phyloP scores from a whole-genome alignment of 1,284 basidiomycete genomes.

The Sphaerobolus stellatus region DNA sequence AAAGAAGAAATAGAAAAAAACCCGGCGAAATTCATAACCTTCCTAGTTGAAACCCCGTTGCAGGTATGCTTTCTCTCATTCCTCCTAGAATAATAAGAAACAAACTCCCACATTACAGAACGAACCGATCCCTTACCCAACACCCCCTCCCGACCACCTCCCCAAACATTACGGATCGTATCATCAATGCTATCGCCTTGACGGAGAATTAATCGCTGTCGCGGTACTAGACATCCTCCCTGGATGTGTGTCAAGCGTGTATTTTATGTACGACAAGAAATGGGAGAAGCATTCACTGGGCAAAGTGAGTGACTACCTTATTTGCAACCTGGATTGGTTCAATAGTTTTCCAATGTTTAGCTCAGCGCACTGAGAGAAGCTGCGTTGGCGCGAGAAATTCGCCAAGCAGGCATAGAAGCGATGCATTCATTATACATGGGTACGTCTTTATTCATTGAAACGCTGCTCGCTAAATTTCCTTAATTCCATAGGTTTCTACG shows the following conservation, averaged over 20 bases:
- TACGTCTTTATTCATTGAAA: slow-evolving; percentile 33
- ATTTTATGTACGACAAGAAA: slow-evolving; percentile 88
- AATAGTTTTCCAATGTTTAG: slow-evolving; percentile 35
- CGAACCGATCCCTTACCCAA: slow-evolving; percentile 58
- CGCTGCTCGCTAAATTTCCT: not conserved
- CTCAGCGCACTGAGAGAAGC: slow-evolving; percentile 82
- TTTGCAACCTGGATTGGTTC: not conserved
- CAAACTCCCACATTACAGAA: slow-evolving; percentile 32
- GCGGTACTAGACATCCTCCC: slow-evolving; percentile 93
- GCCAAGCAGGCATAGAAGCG: slow-evolving; percentile 59
- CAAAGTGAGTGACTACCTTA: slow-evolving; percentile 54
- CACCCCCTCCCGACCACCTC: slow-evolving; percentile 49
- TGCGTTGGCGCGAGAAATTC: slow-evolving; percentile 70
- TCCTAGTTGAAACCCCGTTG: slow-evolving; percentile 81
- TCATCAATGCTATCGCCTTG: slow-evolving; percentile 82
- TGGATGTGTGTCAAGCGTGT: slow-evolving; percentile 88
- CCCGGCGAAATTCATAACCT: slow-evolving; percentile 59
- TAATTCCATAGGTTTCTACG: slow-evolving; percentile 74
- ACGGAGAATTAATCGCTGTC: slow-evolving; percentile 82
- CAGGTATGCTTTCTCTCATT: slow-evolving; percentile 43
- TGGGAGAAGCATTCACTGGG: slow-evolving; percentile 81
- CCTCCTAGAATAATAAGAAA: slow-evolving; percentile 1
- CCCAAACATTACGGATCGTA: slow-evolving; percentile 80
- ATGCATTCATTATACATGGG: slow-evolving; percentile 85
- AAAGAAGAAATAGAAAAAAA: slow-evolving; percentile 55